Conservation (phyloP, 2,329 filamentous ascomycete species). For the Didymella sp. region DNA sequence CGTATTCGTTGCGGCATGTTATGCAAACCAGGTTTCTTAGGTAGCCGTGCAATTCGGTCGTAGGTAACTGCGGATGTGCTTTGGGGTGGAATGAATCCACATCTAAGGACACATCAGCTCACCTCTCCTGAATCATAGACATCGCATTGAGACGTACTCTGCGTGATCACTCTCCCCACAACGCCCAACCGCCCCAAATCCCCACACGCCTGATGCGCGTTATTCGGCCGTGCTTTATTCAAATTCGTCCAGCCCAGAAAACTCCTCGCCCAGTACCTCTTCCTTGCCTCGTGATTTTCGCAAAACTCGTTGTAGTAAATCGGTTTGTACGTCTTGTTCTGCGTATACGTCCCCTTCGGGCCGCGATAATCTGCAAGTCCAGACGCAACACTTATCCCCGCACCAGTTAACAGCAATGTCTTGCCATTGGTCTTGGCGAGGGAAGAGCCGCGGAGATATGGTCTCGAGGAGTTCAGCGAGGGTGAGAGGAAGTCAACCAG, state of each 20-base stretch:
- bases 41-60: slow-evolving; percentile 90
- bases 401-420: slow-evolving; percentile 76
- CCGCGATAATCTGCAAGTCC: slow-evolving; percentile 94
- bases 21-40: slow-evolving; percentile 81
- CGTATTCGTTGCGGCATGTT: slow-evolving; percentile 74
- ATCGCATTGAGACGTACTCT: slow-evolving; percentile 68
- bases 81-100: slow-evolving; percentile 90
- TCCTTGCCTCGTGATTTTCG: slow-evolving; percentile 79
- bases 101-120: slow-evolving; percentile 53
- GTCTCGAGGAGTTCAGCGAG: slow-evolving; percentile 16
- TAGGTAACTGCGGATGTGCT: slow-evolving; percentile 76
- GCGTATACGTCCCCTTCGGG: slow-evolving; percentile 85
- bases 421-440: slow-evolving; percentile 54
- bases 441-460: slow-evolving; percentile 13
- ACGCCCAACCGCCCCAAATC: slow-evolving; percentile 75
- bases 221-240: slow-evolving; percentile 78
- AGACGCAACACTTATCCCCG: slow-evolving; percentile 91
- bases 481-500: slow-evolving; percentile 77
- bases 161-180: slow-evolving; percentile 81
- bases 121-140: too few species aligned
- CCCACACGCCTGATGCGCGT: slow-evolving; percentile 77
- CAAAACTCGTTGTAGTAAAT: slow-evolving; percentile 95
- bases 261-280: slow-evolving; percentile 94
- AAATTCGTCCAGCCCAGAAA: slow-evolving; percentile 92
- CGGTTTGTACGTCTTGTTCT: slow-evolving; percentile 88